Evolutionary conservation across 169 alveolate species (phyloP), one percentile per base, ranked within the genome.

Genomic region (Haemoproteus tartakovskyi): DNA sequence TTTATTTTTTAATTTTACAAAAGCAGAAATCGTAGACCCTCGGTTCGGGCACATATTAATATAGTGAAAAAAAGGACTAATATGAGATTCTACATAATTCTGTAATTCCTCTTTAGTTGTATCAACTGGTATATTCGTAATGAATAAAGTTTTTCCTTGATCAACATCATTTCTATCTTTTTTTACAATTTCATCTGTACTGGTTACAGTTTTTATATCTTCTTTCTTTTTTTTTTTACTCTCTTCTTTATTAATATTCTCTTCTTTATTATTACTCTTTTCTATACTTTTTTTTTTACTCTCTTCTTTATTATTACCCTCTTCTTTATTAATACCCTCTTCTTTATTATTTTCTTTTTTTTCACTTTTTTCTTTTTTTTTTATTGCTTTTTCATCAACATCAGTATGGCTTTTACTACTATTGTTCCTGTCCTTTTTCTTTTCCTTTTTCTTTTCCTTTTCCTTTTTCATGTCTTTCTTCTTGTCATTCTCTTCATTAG

Each of bases 141-240:
- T 74, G 54, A 74, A 74, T 22, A 74, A 22, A 1, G 84, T 74
- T 48, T 74, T 54, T 2, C 84, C 84, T 45, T 74, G 78, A 3
- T 43, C 43, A 3, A 45, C 70, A 50, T 74, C 84, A 14, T 37
- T 57, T 26, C 43, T 33, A 22, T 3, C n/a, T n/a, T n/a, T n/a
- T n/a, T n/a, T n/a, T n/a, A n/a, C n/a, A n/a, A n/a, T n/a, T n/a
- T n/a, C n/a, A n/a, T n/a, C n/a, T n/a, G n/a, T n/a, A n/a, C n/a
- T n/a, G n/a, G n/a, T n/a, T n/a, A n/a, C n/a, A n/a, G n/a, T n/a
- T n/a, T n/a, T n/a, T n/a, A n/a, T n/a, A n/a, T n/a, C n/a, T n/a
- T n/a, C n/a, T n/a, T n/a, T n/a, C n/a, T n/a, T n/a, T n/a, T n/a
- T n/a, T n/a, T n/a, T n/a, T n/a, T n/a, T n/a, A n/a, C n/a, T n/a